Percentiles rank a stretch among this genome's conserved stretches.
phyloP scores from a whole-genome alignment of 2,329 filamentous ascomycete species.

The Apiospora hydei region DNA sequence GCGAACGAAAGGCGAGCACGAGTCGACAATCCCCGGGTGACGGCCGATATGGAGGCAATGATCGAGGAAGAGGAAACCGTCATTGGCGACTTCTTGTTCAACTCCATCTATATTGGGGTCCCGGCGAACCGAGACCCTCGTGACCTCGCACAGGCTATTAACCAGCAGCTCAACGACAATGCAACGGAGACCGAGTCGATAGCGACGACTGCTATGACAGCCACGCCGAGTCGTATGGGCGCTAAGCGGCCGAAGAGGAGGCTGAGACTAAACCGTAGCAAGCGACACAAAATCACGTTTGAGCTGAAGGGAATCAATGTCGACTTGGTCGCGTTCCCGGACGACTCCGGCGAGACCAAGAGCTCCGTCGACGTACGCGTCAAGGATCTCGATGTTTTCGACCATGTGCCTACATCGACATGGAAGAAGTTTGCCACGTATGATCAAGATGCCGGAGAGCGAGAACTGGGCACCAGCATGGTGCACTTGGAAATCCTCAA shows the following conservation, averaged over 20 bases:
- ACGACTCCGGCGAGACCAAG: slow-evolving; percentile 79
- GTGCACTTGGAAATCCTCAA: slow-evolving; percentile 87
- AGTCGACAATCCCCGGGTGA: slow-evolving; percentile 61
- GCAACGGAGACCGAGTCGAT: slow-evolving; percentile 90
- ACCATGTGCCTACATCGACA: slow-evolving; percentile 92
- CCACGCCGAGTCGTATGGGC: slow-evolving; percentile 57
- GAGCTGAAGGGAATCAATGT: slow-evolving; percentile 85
- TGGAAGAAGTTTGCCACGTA: slow-evolving; percentile 99
- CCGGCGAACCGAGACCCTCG: slow-evolving; percentile 84
- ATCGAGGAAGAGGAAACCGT: slow-evolving; percentile 81
- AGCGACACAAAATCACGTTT: slow-evolving; percentile 93
- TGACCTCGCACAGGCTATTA: slow-evolving; percentile 84
- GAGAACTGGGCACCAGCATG: slow-evolving; percentile 89
- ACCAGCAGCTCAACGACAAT: slow-evolving; percentile 85
- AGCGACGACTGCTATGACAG: slow-evolving; percentile 75
- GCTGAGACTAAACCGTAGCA: slow-evolving; percentile 82
- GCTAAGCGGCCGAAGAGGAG: slow-evolving; percentile 59
- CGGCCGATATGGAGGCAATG: slow-evolving; percentile 63
- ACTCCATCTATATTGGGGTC: slow-evolving; percentile 97
- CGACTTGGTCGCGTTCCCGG: slow-evolving; percentile 82
- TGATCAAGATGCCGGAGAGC: slow-evolving; percentile 83
- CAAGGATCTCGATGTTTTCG: slow-evolving; percentile 86
- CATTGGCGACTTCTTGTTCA: slow-evolving; percentile 96
- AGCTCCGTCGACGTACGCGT: slow-evolving; percentile 87
- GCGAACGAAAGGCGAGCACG: slow-evolving; percentile 77